These are phyloP conservation scores for Murraya paniculata DNA, from an alignment of 345 rosid species.

Conservation along the genomic window DNA sequence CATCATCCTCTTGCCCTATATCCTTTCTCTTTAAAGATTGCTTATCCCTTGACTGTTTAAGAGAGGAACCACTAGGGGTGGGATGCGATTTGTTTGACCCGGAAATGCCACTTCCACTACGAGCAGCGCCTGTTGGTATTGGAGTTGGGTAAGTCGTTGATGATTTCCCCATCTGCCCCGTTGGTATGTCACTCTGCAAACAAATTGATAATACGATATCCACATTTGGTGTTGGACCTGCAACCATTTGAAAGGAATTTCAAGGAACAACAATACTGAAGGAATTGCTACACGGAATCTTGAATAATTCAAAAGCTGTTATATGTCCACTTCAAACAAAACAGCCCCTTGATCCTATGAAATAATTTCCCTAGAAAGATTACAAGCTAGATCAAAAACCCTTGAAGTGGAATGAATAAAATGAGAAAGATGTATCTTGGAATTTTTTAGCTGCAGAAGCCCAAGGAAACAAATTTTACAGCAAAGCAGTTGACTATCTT, in stretches of 20 bases:
- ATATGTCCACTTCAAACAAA: background rate
- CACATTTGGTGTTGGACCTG: slow-evolving; percentile 79
- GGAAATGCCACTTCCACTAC: slow-evolving; percentile 60
- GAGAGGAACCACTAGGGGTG: slow-evolving; percentile 47
- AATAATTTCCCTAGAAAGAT: background rate
- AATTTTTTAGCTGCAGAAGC: background rate
- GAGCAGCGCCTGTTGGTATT: slow-evolving; percentile 39
- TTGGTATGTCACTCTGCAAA: slow-evolving; percentile 70
- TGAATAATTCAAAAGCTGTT: background rate
- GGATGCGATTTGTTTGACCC: slow-evolving; percentile 63
- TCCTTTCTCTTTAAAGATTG: slow-evolving; percentile 69
- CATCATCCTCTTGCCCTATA: slow-evolving; percentile 78
- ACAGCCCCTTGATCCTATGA: background rate
- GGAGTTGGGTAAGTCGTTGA: slow-evolving; percentile 31
- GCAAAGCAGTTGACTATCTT: background rate
- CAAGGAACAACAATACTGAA: background rate
- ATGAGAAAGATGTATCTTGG: background rate
- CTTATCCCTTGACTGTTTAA: slow-evolving; percentile 57
- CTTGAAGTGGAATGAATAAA: background rate
- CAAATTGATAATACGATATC: slow-evolving; percentile 84
- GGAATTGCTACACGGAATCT: background rate
- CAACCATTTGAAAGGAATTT: slow-evolving; percentile 3
- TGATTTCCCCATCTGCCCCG: slow-evolving; percentile 42
- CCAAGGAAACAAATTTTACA: background rate
- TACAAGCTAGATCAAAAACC: background rate